Evolutionary conservation across 768 basidiomycete species (phyloP), one percentile per base, ranked within the genome.

Genomic region (Boletus bicolor): DNA sequence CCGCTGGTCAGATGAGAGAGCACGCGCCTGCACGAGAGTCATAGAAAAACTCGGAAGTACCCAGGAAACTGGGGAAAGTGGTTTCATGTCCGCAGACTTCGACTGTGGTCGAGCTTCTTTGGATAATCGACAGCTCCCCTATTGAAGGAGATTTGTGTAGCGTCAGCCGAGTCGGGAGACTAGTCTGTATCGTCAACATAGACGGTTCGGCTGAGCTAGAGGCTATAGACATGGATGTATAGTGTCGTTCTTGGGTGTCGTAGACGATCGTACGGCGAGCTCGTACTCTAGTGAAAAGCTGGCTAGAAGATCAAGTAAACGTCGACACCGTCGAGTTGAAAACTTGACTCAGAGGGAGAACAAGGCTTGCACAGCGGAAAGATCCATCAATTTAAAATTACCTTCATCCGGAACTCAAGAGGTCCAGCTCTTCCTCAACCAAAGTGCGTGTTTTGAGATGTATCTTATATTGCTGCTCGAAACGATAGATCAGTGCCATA

Each of bases 11-110:
- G 59, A 30, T 44, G 48, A 24, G 37, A 59, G 36, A 45, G 44
- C 26, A 77, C 85, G 66, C 63, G 82, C 87, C 79, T 57, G 89
- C 89, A 66, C 80, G 83, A 19, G 83, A 61, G 68, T 91, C 89
- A 62, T 91, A 91, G 60, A 85, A 82, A 49, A 79, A 76, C 59
- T 82, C 81, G 0, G 87, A 72, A 6, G 77, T 72, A 44, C 80
- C 82, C 49, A 79, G 73, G 36, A 85, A 77, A 12, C 76, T 69
- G 3, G 80, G 73, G 39, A 68, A 70, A 19, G 67, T 53, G 15
- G 64, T 48, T 12, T 85, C 85, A 39, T 81, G 79, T 56, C 84
- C 79, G 64, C 88, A 86, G 30, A 89, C 82, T 56, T 91, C 85
- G 9, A 87, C 70, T 15, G 87, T 82, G 1, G 83, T 83, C 4